phyloP scores from a whole-genome alignment of 1,284 basidiomycete species.

The Phellinidium pouzarii region DNA sequence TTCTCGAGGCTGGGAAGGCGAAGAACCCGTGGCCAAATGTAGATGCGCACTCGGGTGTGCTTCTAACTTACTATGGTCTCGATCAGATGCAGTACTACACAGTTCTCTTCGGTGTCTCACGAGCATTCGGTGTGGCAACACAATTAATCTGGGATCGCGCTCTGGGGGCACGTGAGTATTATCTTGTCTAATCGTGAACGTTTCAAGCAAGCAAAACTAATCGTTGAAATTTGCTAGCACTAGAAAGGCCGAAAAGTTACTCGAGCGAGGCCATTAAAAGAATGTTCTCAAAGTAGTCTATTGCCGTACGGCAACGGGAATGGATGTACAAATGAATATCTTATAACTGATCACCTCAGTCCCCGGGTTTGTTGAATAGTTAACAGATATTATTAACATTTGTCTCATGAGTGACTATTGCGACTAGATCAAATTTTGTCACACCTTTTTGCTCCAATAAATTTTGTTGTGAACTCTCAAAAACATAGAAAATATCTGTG shows the following conservation, averaged over 20 bases:
- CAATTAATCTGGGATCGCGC: constrained; percentile 96
- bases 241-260: constrained; percentile 85
- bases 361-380: too few species aligned
- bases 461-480: too few species aligned
- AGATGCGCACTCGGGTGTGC: constrained; percentile 94
- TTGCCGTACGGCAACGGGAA: too few species aligned
- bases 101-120: constrained; percentile 94
- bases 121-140: constrained; percentile 85
- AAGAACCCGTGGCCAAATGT: constrained; percentile 96
- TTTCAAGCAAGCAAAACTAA: neutral
- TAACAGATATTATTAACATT: too few species aligned
- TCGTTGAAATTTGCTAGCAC: constrained; percentile 42
- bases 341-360: too few species aligned
- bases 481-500: too few species aligned
- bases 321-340: too few species aligned
- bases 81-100: constrained; percentile 93
- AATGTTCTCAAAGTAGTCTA: constrained; percentile 49
- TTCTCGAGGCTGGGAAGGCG: constrained; percentile 91
- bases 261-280: constrained; percentile 70
- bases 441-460: too few species aligned
- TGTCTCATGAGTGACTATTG: too few species aligned
- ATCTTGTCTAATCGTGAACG: constrained; percentile 10
- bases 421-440: too few species aligned
- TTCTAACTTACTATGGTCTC: constrained; percentile 86
- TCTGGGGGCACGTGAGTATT: constrained; percentile 76